A percentile compares a stretch with the other conserved stretches of the same genome.
These are phyloP conservation scores for Lentinula aciculospora DNA, from an alignment of 768 basidiomycete species.

Conservation along the genomic window DNA sequence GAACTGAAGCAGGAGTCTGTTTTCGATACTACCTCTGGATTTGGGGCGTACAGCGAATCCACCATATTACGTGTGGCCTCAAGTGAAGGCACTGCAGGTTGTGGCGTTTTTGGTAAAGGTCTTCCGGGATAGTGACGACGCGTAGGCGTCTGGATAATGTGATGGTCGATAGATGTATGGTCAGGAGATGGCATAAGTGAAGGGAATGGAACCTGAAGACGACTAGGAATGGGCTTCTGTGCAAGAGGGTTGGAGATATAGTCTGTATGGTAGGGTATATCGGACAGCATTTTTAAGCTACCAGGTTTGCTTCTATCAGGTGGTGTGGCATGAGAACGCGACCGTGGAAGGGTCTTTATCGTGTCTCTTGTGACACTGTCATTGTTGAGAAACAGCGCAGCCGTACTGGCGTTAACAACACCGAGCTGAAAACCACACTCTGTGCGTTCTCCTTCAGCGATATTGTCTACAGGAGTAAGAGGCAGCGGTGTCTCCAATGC, in stretches of 20 bases:
- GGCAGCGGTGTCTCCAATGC: slow-evolving; percentile 34
- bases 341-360: not conserved
- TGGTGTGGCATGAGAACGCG: not conserved
- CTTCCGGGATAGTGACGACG: slow-evolving; percentile 49
- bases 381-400: not conserved
- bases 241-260: not conserved
- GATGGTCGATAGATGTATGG: not conserved
- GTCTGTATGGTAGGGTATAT: not conserved
- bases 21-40: slow-evolving; percentile 15
- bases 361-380: not conserved
- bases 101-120: slow-evolving; percentile 47
- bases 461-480: slow-evolving; percentile 23
- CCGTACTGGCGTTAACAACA: no score
- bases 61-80: slow-evolving; percentile 17
- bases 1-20: not conserved
- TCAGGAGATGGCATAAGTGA: not conserved
- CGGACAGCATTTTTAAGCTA: not conserved
- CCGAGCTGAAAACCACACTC: not conserved
- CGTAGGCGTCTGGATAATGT: slow-evolving; percentile 6
- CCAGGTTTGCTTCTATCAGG: not conserved
- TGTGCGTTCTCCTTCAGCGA: not conserved
- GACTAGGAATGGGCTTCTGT: slow-evolving; percentile 1
- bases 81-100: slow-evolving; percentile 7
- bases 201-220: slow-evolving; percentile 8
- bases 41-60: slow-evolving; percentile 29